Base-by-base conservation (phyloP, 495 filamentous ascomycete genomes). In the Pseudevernia furfuracea region DNA sequence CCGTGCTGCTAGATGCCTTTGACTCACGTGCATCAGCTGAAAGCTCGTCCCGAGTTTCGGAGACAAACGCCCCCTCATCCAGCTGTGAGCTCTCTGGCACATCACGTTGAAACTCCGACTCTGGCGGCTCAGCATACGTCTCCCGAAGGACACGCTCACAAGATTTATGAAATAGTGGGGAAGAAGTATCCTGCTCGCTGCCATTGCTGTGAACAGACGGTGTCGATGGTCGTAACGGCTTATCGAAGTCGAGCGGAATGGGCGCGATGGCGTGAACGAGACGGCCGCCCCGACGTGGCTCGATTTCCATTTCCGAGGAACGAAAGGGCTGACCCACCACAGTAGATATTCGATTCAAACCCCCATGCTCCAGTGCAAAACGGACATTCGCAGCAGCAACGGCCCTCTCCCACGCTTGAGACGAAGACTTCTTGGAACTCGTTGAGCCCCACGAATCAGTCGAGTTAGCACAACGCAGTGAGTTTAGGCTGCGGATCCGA, bases 171-270 rank as follows among this genome's bases (percentile, higher is more conserved):
- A 66, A 66, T 6, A 62, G n/a, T 3, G 64, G 64, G 6, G 59
- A 61, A 38, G 64, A 48, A 10, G 48, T 44, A 57, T 66, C 64
- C 15, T 28, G 49, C 49, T 66, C 64, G 12, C n/a, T 61, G 23
- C 53, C 59, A 46, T 15, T 30, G 36, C 64, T 66, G 0, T 48
- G 38, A 9, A 62, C 28, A 3, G 58, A 58, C 11, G 64, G 64
- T 5, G 59, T 66, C n/a, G 25, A 46, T 11, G 5, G 9, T n/a
- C 34, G 28, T 12, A 36, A 23, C 30, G 21, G 59, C 49, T 66
- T 57, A 10, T 57, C 36, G 17, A 48, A 66, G 9, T 62, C 49
- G 1, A 66, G 28, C 1, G 49, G 64, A 36, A 66, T 57, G 0
- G 64, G 52, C 9, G 38, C 21, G 2, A 62, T 12, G 1, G 23